Evolutionary conservation across 2,329 filamentous ascomycete genomes (phyloP), one percentile per base, ranked within the genome.

Genomic region (Dactylellina haptotyla): DNA sequence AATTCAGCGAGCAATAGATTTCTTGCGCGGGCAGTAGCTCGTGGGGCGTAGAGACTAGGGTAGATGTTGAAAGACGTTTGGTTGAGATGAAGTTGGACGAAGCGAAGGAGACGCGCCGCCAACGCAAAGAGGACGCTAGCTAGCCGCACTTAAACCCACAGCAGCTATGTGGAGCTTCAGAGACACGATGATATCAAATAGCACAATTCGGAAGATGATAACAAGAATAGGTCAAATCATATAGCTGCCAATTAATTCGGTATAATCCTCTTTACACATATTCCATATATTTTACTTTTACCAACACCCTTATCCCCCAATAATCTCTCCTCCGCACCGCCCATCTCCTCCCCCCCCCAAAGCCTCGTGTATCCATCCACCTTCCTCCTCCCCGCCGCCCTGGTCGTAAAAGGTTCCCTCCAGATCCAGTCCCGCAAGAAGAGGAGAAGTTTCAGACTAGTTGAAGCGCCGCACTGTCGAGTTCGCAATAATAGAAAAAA

Each of bases 31-130:
- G n/a, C n/a, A n/a, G n/a, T n/a, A n/a, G n/a, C n/a, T n/a, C n/a
- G n/a, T n/a, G n/a, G n/a, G n/a, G 12, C 12, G 14, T 43, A 26
- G 34, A 4, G 18, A 23, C 20, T 43, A 12, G 50, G 25, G 16
- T 8, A 10, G 34, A 10, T 4, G 20, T 26, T 2, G 43, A 32
- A 20, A 25, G 20, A 20, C 25, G 39, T 5, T 23, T 2, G 39
- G 4, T 39, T 18, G 51, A 12, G 51, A 50, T 57, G 50, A 50
- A 37, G 43, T 63, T 61, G 41, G 10, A 37, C 16, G 14, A 54
- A n/a, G 18, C 39, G n/a, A 34, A 48, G 62, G 41, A 65, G 62
- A 65, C 62, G 62, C 62, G 62, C 48, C 41, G n/a, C 39, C 25
- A 65, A 65, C 62, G 18, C 62, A 54, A n/a, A n/a, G n/a, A n/a